Base-by-base conservation (phyloP, 768 basidiomycete genomes). In the Amanita rubescens region DNA sequence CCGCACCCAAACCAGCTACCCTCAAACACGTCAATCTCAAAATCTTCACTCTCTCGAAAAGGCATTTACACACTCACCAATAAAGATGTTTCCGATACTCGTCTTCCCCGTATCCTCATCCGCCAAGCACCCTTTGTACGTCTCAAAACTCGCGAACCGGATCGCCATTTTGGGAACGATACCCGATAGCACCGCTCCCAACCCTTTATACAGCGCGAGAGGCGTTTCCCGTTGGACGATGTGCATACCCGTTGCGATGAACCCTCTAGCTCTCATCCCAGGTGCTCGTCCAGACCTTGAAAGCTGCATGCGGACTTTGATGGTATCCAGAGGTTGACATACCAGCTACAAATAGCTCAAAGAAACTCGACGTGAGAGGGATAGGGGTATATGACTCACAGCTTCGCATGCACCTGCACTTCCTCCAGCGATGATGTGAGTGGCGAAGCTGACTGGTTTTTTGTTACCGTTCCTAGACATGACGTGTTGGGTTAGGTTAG, bases 301-400 rank as follows among this genome's bases (percentile, higher is more conserved):
- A 53, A 99, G 84, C 73, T 99, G 96, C 96, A 99, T 99, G n/a
- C 96, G 91, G 60, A 97, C 95, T 74, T 98, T 98, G 77, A 98
- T 98, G 22, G 96, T 98, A 67, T 99, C 96, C 41, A 98, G 82
- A 10, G 94, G 94, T n/a, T n/a, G 94, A 68, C 94, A 95, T 63
- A 68, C 77, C 55, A 90, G 66, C 88, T 91, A 52, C 22, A 39
- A 27, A 49, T 33, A 6, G 3, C 11, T 43, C 39, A 12, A 24
- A 8, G 27, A 30, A 20, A 12, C 15, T 3, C 19, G 22, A 30
- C 17, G 43, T 22, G 49, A 52, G 6, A 38, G 33, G 5, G 5
- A 32, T 27, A 38, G 30, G 38, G 34, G 51, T 8, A 38, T 15
- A 8, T 25, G n/a, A 69, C 86, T 60, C 55, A 92, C 85, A 53